Base-by-base conservation (phyloP, 2,329 filamentous ascomycete species). In the Colletotrichum noveboracense region DNA sequence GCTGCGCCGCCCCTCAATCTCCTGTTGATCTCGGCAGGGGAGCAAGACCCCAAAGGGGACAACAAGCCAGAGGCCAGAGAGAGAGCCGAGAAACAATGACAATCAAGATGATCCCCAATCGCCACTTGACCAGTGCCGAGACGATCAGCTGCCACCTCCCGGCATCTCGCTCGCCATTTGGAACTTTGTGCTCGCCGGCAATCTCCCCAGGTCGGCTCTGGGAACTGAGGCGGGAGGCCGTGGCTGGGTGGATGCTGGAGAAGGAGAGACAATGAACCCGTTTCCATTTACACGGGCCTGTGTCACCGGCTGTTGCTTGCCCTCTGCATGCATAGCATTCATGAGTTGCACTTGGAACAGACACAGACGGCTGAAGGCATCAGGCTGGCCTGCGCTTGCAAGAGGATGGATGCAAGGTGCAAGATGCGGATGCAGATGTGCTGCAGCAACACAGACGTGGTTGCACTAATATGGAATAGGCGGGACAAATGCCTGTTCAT, bases 11-110 rank as follows among this genome's bases (percentile, higher is more conserved):
- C 58, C 34, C 38, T 75, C 64, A 75, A 68, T 73, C 70, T 73
- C 73, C 73, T 73, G 73, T 68, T 73, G 70, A 75, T 68, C 73
- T 34, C 28, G 73, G 64, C 64, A 68, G 64, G 73, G 73, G 56
- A 24, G 43, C 18, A 62, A 26, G 32, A 58, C 56, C 58, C 56
- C 43, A 66, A 36, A 75, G 64, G 69, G 43, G 73, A 64, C 62
- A 72, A 67, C n/a, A 72, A 64, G 58, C 18, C 43, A 48, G 6
- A 48, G 43, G 18, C 43, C 18, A 72, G 12, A 26, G 24, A 67
- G 61, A 60, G 38, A 36, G 69, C 56, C 38, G 56, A 66, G 73
- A 72, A 64, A 72, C 62, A 66, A 64, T 69, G 69, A 58, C 55
- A 62, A 70, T 70, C 56, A 28, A 70, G 56, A 34, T 58, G 36